phyloP scores from a whole-genome alignment of 2,329 filamentous ascomycete genomes.

The Rhynchosporium agropyri region DNA sequence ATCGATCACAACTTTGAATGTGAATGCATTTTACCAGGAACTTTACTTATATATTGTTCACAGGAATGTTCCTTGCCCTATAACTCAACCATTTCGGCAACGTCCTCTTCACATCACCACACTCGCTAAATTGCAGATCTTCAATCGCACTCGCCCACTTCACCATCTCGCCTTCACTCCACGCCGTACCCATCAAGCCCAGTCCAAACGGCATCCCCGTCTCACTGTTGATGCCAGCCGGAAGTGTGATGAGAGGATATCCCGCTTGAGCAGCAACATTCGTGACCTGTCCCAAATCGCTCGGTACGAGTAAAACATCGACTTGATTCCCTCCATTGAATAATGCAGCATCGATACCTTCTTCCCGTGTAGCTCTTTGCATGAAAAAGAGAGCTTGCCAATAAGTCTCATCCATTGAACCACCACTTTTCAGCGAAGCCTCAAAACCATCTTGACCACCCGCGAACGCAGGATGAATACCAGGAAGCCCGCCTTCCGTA shows the following conservation, averaged over 20 bases:
- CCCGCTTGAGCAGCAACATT: conserved; percentile 76
- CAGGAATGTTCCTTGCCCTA: conserved; percentile 17
- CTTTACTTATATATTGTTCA: conserved; percentile 30
- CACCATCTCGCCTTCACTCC: conserved; percentile 59
- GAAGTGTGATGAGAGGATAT: conserved; percentile 72
- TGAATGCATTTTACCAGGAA: no score
- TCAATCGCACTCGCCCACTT: conserved; percentile 66
- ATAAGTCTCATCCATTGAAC: conserved; percentile 66
- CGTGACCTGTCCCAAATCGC: conserved; percentile 67
- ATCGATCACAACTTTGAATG: no score
- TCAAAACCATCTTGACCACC: conserved; percentile 74
- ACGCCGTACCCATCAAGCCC: conserved; percentile 62
- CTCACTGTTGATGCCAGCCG: conserved; percentile 56
- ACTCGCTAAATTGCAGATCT: conserved; percentile 52
- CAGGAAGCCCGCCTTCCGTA: conserved; percentile 66
- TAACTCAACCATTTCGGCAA: conserved; percentile 51
- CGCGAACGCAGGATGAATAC: conserved; percentile 63
- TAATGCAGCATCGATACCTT: conserved; percentile 72
- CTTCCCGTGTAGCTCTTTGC: conserved; percentile 59
- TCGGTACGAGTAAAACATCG: conserved; percentile 67
- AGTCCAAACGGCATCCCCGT: conserved; percentile 65
- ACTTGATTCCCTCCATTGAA: conserved; percentile 49
- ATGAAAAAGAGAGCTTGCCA: conserved; percentile 66
- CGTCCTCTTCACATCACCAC: conserved; percentile 51
- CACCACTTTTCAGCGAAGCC: conserved; percentile 62